Evolutionary conservation across 1,284 basidiomycete species (phyloP).

Genomic region (Papiliotrema nemorosa): DNA sequence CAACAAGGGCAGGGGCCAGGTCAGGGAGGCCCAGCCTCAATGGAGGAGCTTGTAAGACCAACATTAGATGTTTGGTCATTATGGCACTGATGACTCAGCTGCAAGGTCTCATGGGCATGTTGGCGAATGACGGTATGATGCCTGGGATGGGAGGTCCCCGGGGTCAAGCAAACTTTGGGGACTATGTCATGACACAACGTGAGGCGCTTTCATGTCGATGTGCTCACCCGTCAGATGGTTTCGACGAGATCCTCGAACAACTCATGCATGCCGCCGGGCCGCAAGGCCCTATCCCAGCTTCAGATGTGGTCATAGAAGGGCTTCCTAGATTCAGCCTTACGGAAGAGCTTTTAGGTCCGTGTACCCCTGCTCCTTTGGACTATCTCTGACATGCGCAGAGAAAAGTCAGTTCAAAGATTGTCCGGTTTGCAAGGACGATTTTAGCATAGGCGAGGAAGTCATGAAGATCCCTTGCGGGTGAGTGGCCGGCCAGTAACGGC

Average conservation of each 20-base stretch:
- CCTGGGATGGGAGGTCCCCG: slow-evolving; percentile 11
- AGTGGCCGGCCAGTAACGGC: slow-evolving; percentile 8
- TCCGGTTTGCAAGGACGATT: slow-evolving; percentile 48
- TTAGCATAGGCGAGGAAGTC: slow-evolving; percentile 35
- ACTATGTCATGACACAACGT: slow-evolving; percentile 46
- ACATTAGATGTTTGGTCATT: background rate
- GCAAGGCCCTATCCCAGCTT: slow-evolving; percentile 45
- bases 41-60: slow-evolving; percentile 24
- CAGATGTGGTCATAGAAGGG: slow-evolving; percentile 40
- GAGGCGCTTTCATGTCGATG: slow-evolving; percentile 3
- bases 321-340: slow-evolving; percentile 42
- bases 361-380: background rate
- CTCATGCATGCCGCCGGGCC: slow-evolving; percentile 47
- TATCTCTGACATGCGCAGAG: slow-evolving; percentile 14
- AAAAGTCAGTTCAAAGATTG: slow-evolving; percentile 44
- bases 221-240: slow-evolving; percentile 27
- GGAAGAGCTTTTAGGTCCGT: slow-evolving; percentile 36
- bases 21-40: no score
- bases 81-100: slow-evolving; percentile 15
- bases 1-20: no score
- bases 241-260: slow-evolving; percentile 43
- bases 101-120: slow-evolving; percentile 27
- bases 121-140: slow-evolving; percentile 25
- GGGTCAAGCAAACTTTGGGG: slow-evolving; percentile 34
- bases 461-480: slow-evolving; percentile 43